A percentile compares a stretch with the other conserved stretches of the same genome.
These are phyloP conservation scores for Penicillium egyptiacum DNA, from an alignment of 495 filamentous ascomycete genomes.

Conservation along the genomic window DNA sequence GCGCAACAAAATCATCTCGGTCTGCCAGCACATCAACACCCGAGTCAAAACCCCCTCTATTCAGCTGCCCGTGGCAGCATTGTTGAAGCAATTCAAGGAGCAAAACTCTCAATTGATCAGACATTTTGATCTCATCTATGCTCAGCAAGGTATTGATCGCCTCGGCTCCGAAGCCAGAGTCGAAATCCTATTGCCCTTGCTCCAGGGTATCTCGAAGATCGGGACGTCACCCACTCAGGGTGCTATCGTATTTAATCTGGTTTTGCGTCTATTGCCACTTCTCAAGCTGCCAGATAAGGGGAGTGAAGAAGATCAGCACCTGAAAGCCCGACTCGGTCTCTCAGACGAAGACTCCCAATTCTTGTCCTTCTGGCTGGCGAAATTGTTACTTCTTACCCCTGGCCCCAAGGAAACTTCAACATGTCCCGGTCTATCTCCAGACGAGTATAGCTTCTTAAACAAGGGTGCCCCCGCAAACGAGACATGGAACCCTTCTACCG, in stretches of 20 bases:
- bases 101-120: conserved; percentile 68
- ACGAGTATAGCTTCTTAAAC: conserved; percentile 72
- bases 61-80: conserved; percentile 75
- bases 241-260: conserved; percentile 77
- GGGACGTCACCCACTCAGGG: conserved; percentile 61
- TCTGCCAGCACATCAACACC: conserved; percentile 80
- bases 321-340: conserved; percentile 68
- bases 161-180: conserved; percentile 61
- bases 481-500: conserved; percentile 61
- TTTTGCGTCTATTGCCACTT: conserved; percentile 70
- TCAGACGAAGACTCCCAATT: conserved; percentile 68
- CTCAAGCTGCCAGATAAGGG: conserved; percentile 73
- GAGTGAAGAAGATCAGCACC: conserved; percentile 67
- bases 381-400: conserved; percentile 69
- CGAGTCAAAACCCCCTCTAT: conserved; percentile 69
- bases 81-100: conserved; percentile 89
- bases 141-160: conserved; percentile 81
- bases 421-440: conserved; percentile 67
- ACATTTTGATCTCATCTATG: conserved; percentile 85
- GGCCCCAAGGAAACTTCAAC: conserved; percentile 40
- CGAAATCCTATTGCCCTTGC: conserved; percentile 66
- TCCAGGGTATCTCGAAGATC: conserved; percentile 71
- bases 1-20: conserved; percentile 71
- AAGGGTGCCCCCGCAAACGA: conserved; percentile 57
- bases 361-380: conserved; percentile 74